Conservation (phyloP, 345 rosid species). For the Camelina neglecta region DNA sequence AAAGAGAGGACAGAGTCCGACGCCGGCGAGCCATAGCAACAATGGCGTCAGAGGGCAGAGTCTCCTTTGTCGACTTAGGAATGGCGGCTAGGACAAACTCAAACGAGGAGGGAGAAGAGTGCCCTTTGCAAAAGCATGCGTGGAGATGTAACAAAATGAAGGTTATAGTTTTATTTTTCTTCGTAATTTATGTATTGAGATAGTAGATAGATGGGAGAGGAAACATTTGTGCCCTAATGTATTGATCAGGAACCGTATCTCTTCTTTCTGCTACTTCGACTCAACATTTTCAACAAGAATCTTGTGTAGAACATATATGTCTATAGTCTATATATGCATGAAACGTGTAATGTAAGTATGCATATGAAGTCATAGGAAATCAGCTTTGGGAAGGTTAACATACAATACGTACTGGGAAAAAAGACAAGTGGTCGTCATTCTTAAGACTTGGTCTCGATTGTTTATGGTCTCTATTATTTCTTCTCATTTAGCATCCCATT, state of each 20-base stretch:
- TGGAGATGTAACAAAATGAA: too few species aligned
- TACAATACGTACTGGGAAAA: not conserved
- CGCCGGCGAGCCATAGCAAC: too few species aligned
- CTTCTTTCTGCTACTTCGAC: not conserved
- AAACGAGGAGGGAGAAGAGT: too few species aligned
- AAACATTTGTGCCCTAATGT: not conserved
- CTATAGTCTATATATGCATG: not conserved
- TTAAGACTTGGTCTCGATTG: not conserved
- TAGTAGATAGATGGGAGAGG: not conserved
- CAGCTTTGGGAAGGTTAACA: conserved; percentile 2
- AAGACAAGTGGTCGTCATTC: not conserved
- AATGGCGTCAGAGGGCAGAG: too few species aligned
- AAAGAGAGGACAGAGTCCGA: too few species aligned
- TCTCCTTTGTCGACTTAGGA: too few species aligned
- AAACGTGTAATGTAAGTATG: not conserved
- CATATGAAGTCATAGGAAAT: not conserved
- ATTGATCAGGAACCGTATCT: not conserved
- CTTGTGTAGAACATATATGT: not conserved
- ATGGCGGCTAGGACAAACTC: too few species aligned
- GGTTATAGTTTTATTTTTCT: too few species aligned
- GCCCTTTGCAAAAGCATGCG: too few species aligned
- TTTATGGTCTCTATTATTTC: conserved; percentile 7
- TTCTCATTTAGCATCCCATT: conserved; percentile 10
- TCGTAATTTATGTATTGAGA: too few species aligned
- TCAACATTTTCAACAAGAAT: not conserved